phyloP scores from a whole-genome alignment of 225 moss, liverwort and hornwort species.

The Polytrichum formosum region DNA sequence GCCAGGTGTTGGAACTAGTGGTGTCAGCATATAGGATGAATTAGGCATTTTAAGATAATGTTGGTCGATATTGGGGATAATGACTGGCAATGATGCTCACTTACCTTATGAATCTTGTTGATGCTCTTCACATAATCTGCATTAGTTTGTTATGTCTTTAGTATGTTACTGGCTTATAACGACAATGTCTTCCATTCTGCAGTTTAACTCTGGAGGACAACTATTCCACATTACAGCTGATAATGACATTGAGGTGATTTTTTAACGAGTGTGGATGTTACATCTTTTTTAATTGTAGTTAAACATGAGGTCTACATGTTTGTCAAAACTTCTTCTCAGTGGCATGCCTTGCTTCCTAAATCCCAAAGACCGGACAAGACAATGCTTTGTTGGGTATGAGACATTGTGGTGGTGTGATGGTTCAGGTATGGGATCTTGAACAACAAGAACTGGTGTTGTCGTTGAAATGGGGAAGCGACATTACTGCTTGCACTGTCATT shows the following conservation, averaged over 20 bases:
- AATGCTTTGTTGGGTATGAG: background rate
- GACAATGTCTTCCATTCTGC: background rate
- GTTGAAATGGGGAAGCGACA: slow-evolving; percentile 43
- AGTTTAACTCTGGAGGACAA: slow-evolving; percentile 27
- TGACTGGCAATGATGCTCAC: too few relatives aligned
- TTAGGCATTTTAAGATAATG: too few relatives aligned
- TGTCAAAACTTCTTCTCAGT: background rate
- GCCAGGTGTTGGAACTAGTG: too few relatives aligned
- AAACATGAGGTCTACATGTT: background rate
- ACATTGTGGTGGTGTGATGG: background rate
- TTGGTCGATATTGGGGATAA: too few relatives aligned
- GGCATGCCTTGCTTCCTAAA: background rate
- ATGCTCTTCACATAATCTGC: too few relatives aligned
- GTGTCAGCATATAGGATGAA: too few relatives aligned
- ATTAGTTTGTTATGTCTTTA: too few relatives aligned
- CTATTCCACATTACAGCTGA: slow-evolving; percentile 49
- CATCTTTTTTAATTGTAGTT: background rate
- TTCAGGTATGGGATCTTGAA: slow-evolving; percentile 56
- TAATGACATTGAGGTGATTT: slow-evolving; percentile 59
- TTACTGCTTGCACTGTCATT: slow-evolving; percentile 44
- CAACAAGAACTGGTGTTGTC: slow-evolving; percentile 35
- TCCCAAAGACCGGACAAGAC: too few relatives aligned
- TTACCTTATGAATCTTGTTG: too few relatives aligned
- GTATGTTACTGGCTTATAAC: too few relatives aligned
- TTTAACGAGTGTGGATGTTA: background rate